Percentiles rank a stretch among this genome's conserved stretches.
These are phyloP conservation scores for Cercospora janseana DNA, from an alignment of 2,329 filamentous ascomycete genomes.

Conservation along the genomic window DNA sequence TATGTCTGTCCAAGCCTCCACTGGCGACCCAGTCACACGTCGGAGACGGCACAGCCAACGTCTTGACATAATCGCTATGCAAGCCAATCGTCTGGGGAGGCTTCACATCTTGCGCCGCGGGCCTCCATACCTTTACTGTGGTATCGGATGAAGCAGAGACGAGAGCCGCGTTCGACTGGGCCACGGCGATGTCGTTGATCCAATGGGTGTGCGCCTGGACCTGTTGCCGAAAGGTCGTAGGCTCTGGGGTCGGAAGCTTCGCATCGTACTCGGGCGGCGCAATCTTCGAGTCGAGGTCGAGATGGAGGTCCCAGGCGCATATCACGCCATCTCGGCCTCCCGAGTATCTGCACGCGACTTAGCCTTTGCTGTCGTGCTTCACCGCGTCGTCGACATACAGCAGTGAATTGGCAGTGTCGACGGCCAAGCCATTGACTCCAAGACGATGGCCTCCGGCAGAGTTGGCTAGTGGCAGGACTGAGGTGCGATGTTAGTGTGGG, in stretches of 20 bases:
- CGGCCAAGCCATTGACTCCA: constrained; percentile 89
- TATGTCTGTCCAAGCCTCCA: constrained; percentile 86
- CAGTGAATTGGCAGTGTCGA: constrained; percentile 78
- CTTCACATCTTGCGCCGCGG: constrained; percentile 60
- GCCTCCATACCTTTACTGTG: constrained; percentile 89
- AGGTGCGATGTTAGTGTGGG: constrained; percentile 15
- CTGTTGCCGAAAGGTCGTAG: constrained; percentile 59
- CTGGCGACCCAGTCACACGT: constrained; percentile 85
- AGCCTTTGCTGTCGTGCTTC: not conserved
- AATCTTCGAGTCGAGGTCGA: constrained; percentile 55
- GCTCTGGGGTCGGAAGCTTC: constrained; percentile 37
- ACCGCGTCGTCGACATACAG: constrained; percentile 44
- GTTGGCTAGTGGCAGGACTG: constrained; percentile 67
- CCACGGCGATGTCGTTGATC: constrained; percentile 89
- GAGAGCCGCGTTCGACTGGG: constrained; percentile 72
- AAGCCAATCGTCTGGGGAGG: constrained; percentile 80
- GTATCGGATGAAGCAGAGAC: constrained; percentile 92
- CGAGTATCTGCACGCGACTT: constrained; percentile 65
- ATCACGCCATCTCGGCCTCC: constrained; percentile 92
- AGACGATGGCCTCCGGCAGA: constrained; percentile 74
- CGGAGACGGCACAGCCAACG: constrained; percentile 72
- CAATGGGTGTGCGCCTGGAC: constrained; percentile 88
- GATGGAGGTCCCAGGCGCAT: constrained; percentile 89
- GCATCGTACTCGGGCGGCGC: constrained; percentile 37
- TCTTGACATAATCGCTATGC: constrained; percentile 96